Conservation (phyloP, 225 moss, liverwort and hornwort genomes). For the Polytrichum formosum region DNA sequence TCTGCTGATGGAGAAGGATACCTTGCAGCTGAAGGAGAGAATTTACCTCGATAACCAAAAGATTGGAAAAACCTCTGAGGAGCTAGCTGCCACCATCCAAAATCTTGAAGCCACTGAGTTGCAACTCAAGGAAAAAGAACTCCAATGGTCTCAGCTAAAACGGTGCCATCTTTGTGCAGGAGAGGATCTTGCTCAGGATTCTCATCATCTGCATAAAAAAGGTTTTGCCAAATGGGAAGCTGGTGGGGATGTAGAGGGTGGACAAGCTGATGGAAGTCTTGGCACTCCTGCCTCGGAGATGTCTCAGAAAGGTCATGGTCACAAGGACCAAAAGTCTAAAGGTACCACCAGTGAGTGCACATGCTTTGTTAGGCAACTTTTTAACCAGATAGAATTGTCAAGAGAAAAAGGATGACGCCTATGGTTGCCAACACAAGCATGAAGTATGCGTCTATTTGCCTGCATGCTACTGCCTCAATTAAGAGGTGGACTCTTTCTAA, state of each 20-base stretch:
- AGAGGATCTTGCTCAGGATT: constrained; percentile 8
- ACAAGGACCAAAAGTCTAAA: constrained; percentile 10
- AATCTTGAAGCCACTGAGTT: constrained; percentile 19
- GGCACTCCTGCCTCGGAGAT: constrained; percentile 11
- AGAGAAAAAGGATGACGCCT: too few species aligned
- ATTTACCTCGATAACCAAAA: constrained; percentile 11
- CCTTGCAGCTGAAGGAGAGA: constrained; percentile 26
- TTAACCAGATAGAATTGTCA: too few species aligned
- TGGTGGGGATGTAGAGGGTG: constrained; percentile 19
- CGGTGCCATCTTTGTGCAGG: constrained; percentile 37
- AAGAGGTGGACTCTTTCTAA: too few species aligned
- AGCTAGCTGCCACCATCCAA: constrained; percentile 24
- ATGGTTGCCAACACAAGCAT: too few species aligned
- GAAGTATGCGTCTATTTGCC: too few species aligned
- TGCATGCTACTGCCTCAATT: too few species aligned
- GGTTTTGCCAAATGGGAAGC: constrained; percentile 17
- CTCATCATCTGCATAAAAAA: constrained; percentile 23
- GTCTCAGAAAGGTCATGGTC: constrained; percentile 4
- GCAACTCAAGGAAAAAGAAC: constrained; percentile 39
- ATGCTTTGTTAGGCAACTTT: too few species aligned
- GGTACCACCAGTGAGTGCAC: neutral
- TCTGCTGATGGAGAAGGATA: constrained; percentile 53
- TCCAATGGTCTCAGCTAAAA: constrained; percentile 42
- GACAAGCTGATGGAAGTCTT: constrained; percentile 12
- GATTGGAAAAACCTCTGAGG: constrained; percentile 17